Evolutionary conservation across 1,284 basidiomycete genomes (phyloP), one percentile per base, ranked within the genome.

Genomic region (Ceratobasidium sp.): DNA sequence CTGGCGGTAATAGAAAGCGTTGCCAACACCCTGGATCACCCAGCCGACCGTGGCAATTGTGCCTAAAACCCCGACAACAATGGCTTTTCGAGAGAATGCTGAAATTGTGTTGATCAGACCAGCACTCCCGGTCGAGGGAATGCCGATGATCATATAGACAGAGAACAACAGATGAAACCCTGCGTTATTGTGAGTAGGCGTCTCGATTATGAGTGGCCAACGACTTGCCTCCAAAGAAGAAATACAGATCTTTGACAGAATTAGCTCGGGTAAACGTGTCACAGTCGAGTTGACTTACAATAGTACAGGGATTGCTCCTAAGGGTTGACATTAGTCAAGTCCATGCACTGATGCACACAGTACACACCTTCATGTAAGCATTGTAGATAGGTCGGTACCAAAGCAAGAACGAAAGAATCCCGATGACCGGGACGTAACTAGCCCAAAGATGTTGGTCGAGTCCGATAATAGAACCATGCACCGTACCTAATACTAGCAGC

Each of bases 311-410:
- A 86, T 87, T 93, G 92, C 82, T 93, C 92, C 92, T 93, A 50
- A 77, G 16, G 50, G 77, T 88, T 80, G 81, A 90, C 91, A 93
- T 80, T 91, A 94, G 81, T 93, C 93, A 78, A 93, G 81, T 4
- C 92, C 86, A 87, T 93, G 92, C 82, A 93, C 92, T 92, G 93
- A 52, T 12, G 30, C 8, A 30, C 10, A 32, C 34, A 57, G 43
- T 75, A 80, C 83, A 80, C 79, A 91, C 94, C 86, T 97, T 97
- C 90, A 95, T 94, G 83, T 95, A 96, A 59, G 93, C 96, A 77
- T 97, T 96, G 85, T 98, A 98, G 78, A 97, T 92, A 1, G 97
- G 96, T 78, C 94, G 88, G 80, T 95, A 96, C 95, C 96, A 98
- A 71, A 94, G 84, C 76, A 97, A 83, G 83, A 98, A 98, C 41